phyloP scores from a whole-genome alignment of 495 filamentous ascomycete species.

The Tuber aestivum region DNA sequence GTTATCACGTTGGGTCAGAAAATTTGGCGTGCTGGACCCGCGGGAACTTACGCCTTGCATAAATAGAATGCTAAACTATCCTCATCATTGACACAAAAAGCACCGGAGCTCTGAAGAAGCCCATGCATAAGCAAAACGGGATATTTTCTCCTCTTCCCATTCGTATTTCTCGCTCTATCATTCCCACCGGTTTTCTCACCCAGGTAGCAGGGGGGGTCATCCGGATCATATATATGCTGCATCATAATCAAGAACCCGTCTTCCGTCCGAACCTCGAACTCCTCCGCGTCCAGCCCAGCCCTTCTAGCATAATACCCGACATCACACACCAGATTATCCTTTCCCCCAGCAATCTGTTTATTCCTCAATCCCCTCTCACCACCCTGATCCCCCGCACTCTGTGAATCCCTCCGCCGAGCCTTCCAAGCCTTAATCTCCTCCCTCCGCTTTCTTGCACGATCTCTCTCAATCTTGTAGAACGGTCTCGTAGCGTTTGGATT shows the following conservation, averaged over 20 bases:
- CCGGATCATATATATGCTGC: conserved; percentile 85
- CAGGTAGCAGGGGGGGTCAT: conserved; percentile 50
- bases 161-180: conserved; percentile 38
- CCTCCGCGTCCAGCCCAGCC: conserved; percentile 82
- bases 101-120: conserved; percentile 76
- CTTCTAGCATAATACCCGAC: conserved; percentile 80
- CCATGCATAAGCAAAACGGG: conserved; percentile 87
- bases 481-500: conserved; percentile 57
- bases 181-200: conserved; percentile 43
- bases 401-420: conserved; percentile 43
- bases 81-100: conserved; percentile 87
- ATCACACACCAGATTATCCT: conserved; percentile 71
- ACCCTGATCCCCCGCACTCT: conserved; percentile 42
- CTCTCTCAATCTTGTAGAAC: conserved; percentile 66
- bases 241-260: conserved; percentile 87
- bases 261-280: conserved; percentile 81
- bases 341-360: conserved; percentile 68
- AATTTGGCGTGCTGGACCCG: neutral
- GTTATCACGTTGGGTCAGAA: conserved; percentile 6
- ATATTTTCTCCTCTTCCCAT: conserved; percentile 58
- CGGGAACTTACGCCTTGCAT: conserved; percentile 56
- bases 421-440: conserved; percentile 59
- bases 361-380: conserved; percentile 50
- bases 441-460: conserved; percentile 51
- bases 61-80: conserved; percentile 86